Percentiles rank a stretch among this genome's conserved stretches.
Conservation (phyloP, 768 basidiomycete genomes). For the Russula ochroleuca region DNA sequence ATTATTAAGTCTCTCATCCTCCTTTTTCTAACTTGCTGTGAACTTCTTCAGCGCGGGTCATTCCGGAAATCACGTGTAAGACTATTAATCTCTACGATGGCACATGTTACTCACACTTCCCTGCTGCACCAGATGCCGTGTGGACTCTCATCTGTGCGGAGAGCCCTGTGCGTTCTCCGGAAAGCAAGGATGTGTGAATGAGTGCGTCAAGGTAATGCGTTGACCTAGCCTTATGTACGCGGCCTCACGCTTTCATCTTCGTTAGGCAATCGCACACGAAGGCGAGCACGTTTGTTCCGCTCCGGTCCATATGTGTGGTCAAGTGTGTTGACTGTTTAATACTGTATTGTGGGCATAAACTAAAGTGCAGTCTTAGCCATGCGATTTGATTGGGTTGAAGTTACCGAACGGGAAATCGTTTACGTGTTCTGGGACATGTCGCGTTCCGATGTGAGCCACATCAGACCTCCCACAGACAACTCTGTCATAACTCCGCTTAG, state of each 20-base stretch:
- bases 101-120: constrained; percentile 28
- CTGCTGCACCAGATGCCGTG: constrained; percentile 40
- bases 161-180: constrained; percentile 44
- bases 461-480: background rate
- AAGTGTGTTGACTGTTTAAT: constrained; percentile 36
- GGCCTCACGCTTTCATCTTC: background rate
- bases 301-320: constrained; percentile 50
- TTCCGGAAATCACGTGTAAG: constrained; percentile 49
- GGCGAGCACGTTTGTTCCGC: constrained; percentile 54
- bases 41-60: constrained; percentile 48
- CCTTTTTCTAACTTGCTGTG: background rate
- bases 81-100: background rate
- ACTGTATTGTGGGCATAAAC: too few species aligned
- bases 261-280: constrained; percentile 49
- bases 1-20: background rate
- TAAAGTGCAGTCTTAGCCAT: constrained; percentile 13
- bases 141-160: constrained; percentile 52
- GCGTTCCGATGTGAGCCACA: constrained; percentile 16
- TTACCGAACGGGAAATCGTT: constrained; percentile 19
- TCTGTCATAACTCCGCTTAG: constrained; percentile 33
- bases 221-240: background rate
- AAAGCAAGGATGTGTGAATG: constrained; percentile 47
- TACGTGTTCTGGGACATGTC: constrained; percentile 21
- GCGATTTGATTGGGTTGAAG: constrained; percentile 19
- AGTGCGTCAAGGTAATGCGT: constrained; percentile 47